Conservation (phyloP, 345 rosid genomes). For the Fremontodendron californicum region DNA sequence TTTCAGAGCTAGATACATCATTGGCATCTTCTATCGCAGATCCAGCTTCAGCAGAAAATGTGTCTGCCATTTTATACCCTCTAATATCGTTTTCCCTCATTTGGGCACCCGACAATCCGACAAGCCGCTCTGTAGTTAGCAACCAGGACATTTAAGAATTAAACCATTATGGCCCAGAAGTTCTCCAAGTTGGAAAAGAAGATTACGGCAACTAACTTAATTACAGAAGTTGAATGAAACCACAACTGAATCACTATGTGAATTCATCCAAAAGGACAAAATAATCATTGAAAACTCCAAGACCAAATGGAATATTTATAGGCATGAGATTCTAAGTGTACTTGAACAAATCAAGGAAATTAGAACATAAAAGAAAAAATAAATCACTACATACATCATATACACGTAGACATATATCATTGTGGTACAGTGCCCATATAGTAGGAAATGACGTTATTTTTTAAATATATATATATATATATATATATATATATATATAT, state of each 20-base stretch:
- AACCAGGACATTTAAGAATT: slow-evolving; percentile 14
- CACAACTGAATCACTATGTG: neutral
- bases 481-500: too few relatives aligned
- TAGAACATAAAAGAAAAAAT: neutral
- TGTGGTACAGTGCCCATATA: neutral
- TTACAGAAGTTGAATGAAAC: neutral
- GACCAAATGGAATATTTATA: neutral
- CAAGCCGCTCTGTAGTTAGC: slow-evolving; percentile 45
- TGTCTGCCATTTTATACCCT: slow-evolving; percentile 36
- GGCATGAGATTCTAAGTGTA: neutral
- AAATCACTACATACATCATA: neutral
- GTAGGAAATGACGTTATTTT: neutral
- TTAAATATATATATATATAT: too few relatives aligned
- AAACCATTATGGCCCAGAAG: neutral
- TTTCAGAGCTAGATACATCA: slow-evolving; percentile 13
- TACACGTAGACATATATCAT: neutral
- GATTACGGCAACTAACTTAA: neutral
- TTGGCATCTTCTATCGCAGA: slow-evolving; percentile 34
- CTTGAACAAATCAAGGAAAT: neutral
- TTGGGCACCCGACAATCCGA: slow-evolving; percentile 23
- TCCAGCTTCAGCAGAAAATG: slow-evolving; percentile 31
- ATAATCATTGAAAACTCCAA: neutral
- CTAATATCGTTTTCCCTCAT: slow-evolving; percentile 51
- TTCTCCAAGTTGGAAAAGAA: neutral
- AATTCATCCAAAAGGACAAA: neutral